Evolutionary conservation across 73 alveolate species (phyloP).

Genomic region (Paramecium sexaurelia): DNA sequence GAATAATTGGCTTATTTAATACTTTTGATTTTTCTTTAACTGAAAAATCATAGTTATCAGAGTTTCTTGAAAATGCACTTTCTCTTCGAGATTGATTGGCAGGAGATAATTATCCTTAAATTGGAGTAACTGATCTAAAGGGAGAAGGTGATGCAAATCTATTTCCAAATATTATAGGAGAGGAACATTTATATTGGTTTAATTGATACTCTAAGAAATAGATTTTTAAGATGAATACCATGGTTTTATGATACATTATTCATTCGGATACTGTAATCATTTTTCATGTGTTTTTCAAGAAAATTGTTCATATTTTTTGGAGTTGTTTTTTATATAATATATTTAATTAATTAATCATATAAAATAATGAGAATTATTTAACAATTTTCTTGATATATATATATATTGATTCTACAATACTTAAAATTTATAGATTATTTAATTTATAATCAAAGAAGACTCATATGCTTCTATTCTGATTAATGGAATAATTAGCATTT

Average conservation of each 20-base stretch:
- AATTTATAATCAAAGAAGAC: neutral
- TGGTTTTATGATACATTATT: neutral
- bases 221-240: neutral
- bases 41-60: constrained; percentile 53
- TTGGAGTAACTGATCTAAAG: neutral
- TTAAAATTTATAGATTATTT: neutral
- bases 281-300: neutral
- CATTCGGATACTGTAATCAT: constrained; percentile 19
- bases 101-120: constrained; percentile 31
- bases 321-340: neutral
- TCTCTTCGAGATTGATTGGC: constrained; percentile 26
- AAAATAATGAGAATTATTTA: neutral
- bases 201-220: neutral
- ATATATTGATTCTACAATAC: no score
- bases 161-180: neutral
- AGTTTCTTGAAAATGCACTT: constrained; percentile 7
- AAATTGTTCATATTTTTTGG: neutral
- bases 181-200: neutral
- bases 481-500: neutral
- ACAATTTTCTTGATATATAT: no score
- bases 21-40: constrained; percentile 41
- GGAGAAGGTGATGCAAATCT: constrained; percentile 9
- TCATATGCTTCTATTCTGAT: neutral
- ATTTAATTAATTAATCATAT: neutral
- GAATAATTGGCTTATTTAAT: neutral